Percentiles rank a stretch among this genome's conserved stretches.
Conservation (phyloP, 345 rosid genomes). For the Acer negundo region DNA sequence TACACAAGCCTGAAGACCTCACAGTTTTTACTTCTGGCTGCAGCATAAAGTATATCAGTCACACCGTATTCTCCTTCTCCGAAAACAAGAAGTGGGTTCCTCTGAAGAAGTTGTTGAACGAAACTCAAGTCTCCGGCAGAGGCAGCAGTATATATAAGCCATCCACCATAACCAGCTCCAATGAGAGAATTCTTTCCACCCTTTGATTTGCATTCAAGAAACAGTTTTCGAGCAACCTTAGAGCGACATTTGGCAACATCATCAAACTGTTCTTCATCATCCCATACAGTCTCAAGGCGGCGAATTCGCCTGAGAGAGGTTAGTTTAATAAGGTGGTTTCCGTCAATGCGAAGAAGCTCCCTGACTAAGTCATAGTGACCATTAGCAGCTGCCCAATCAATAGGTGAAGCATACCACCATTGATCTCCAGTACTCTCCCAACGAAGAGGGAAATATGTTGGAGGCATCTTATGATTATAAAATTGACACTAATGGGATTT, state of each 20-base stretch:
- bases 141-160: conserved; percentile 93
- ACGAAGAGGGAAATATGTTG: conserved; percentile 76
- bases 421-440: conserved; percentile 98
- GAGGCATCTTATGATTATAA: conserved; percentile 49
- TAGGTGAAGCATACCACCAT: conserved; percentile 98
- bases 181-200: conserved; percentile 64
- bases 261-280: conserved; percentile 66
- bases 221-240: conserved; percentile 67
- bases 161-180: conserved; percentile 80
- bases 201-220: conserved; percentile 60
- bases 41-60: conserved; percentile 83
- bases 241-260: conserved; percentile 72
- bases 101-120: conserved; percentile 65
- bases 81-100: conserved; percentile 73
- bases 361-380: conserved; percentile 88
- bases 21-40: conserved; percentile 71
- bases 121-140: conserved; percentile 84
- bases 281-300: conserved; percentile 97
- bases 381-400: conserved; percentile 93
- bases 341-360: conserved; percentile 79
- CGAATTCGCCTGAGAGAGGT: conserved; percentile 91
- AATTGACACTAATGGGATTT: neutral
- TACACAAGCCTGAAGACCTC: conserved; percentile 66
- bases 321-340: conserved; percentile 84
- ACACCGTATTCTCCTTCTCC: conserved; percentile 98